Evolutionary conservation across 129 eudicot species (phyloP), one percentile per base, ranked within the genome.

Genomic region (Apium graveolens): DNA sequence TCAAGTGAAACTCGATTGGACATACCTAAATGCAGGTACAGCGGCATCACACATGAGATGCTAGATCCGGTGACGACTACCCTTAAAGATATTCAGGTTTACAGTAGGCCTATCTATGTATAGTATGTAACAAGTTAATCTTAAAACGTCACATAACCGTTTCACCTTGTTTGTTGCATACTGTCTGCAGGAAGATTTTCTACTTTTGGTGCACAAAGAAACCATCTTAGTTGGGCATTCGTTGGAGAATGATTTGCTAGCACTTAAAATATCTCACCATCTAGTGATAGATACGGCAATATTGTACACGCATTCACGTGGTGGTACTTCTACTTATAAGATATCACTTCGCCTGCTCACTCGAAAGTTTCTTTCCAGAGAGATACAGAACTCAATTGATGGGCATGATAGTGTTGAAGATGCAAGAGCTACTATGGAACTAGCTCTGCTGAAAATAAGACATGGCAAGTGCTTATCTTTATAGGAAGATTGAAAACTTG

Each of bases 321-420:
- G 99, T 5, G 91, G 88, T 24, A 86, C 93, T 26, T 90, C 89
- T 78, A 96, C 93, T 31, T 90, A 90, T 78, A 96, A 96, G 89
- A 82, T 90, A 77, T 94, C 99, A 53, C 90, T 96, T 75, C 97
- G 99, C 24, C 90, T 92, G 57, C 96, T 96, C 39, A 86, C 95
- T 16, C 86, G 96, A 63, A 92, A 69, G 81, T 96, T 87, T 69
- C 97, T 96, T 49, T 76, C 86, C 51, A 90, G 93, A 81, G 97
- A 87, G 86, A 96, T 96, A 82, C 99, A 92, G 60, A 87, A 85
- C 73, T 96, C 99, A 38, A 90, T 78, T 37, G 82, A 85, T 68
- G 99, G 99, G 20, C 99, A 92, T 83, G 99, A 96, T 82, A 92
- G 99, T 76, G 75, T 84, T 35, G 99, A 96, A 84, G 99, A 96